These are phyloP conservation scores for Stagonosporopsis cucurbitacearum DNA, from an alignment of 2,329 filamentous ascomycete species.

Conservation along the genomic window DNA sequence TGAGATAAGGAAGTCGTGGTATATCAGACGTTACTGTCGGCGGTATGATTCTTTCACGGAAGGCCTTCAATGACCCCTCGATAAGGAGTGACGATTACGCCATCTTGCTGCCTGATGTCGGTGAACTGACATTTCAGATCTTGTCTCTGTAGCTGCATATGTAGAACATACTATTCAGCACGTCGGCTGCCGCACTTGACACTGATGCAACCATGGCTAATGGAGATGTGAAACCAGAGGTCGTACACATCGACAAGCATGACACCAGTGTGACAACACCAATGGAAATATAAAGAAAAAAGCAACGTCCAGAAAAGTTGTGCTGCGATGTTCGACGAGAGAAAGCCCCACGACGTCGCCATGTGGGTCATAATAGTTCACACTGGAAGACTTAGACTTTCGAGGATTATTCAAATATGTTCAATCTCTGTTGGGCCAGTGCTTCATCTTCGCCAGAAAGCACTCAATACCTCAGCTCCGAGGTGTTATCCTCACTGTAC, in stretches of 20 bases:
- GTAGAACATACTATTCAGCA: not conserved
- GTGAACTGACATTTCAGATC: conserved; percentile 14
- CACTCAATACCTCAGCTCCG: conserved; percentile 20
- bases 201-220: not conserved
- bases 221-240: no score
- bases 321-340: not conserved
- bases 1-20: conserved; percentile 9
- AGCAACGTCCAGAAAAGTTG: not conserved
- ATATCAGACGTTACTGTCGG: conserved; percentile 19
- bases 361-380: no score
- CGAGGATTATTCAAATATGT: not conserved
- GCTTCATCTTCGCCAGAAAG: conserved; percentile 25
- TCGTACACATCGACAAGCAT: no score
- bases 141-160: conserved; percentile 19
- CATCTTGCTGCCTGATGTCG: conserved; percentile 11
- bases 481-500: conserved; percentile 18
- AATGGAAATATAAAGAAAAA: no score
- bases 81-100: conserved; percentile 7
- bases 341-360: not conserved
- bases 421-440: not conserved
- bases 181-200: not conserved
- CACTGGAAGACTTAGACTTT: not conserved
- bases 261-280: no score
- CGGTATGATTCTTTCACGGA: conserved; percentile 15
- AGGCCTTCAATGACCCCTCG: conserved; percentile 19